Evolutionary conservation across 805 yeast species (phyloP).

Genomic region (Sugiyamaella americana): DNA sequence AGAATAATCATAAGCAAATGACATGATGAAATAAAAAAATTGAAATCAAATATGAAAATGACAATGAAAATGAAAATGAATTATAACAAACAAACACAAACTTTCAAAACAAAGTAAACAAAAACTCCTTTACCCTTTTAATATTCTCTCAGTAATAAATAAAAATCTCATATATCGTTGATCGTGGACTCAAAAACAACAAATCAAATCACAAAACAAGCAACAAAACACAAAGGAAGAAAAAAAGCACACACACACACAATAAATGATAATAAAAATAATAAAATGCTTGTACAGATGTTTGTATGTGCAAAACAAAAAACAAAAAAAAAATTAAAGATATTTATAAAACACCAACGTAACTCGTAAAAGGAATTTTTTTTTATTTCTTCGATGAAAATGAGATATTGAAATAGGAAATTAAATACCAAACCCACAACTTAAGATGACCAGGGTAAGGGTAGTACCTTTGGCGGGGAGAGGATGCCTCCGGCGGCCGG

Average conservation of each 20-base stretch:
- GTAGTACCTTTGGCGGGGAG: neutral
- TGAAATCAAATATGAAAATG: neutral
- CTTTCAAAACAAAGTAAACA: constrained; percentile 1
- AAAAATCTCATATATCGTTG: no score
- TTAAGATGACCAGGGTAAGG: neutral
- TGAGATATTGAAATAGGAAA: neutral
- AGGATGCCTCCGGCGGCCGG: neutral
- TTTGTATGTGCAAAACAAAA: constrained; percentile 7
- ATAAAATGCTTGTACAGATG: constrained; percentile 1
- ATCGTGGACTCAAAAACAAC: constrained; percentile 1
- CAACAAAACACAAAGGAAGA: neutral
- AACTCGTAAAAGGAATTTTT: no score
- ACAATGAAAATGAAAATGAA: constrained; percentile 2
- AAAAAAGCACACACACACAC: constrained; percentile 2
- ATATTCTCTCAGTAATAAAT: no score
- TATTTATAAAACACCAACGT: constrained; percentile 1
- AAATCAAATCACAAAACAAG: neutral
- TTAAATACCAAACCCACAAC: neutral
- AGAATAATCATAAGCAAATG: constrained; percentile 6
- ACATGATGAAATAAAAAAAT: neutral
- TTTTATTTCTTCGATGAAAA: no score
- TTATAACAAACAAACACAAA: constrained; percentile 1
- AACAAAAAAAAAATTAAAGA: constrained; percentile 2
- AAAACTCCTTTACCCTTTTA: no score
- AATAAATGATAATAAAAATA: constrained; percentile 1